Base-by-base conservation (phyloP, 148 eudicot species). In the Fagopyrum homotropicum region DNA sequence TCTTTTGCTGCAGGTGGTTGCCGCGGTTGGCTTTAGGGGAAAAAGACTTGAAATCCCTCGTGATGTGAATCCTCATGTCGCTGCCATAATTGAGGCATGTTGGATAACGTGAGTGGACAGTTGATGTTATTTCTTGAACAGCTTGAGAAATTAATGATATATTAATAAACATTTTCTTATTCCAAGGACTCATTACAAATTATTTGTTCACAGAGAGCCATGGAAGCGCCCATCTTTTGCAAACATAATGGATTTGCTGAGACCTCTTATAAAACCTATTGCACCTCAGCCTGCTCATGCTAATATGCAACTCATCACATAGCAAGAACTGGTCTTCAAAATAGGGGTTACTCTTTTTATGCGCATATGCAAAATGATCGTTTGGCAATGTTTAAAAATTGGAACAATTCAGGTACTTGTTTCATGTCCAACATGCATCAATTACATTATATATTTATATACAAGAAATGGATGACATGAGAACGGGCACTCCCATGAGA, bases 11-110 rank as follows among this genome's bases (percentile, higher is more conserved):
- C 63, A 94, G 98, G 98, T 94, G 81, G 96, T 94, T 69, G 98
- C 98, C 64, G 97, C 98, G 15, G 98, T 94, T 56, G 98, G 93
- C 59, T 94, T 94, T 76, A 92, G 87, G 84, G 78, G 88, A 56
- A 90, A 85, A 82, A 86, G 96, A 87, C 96, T 92, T 50, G 98
- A 91, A 76, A 90, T 94, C 83, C 96, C 98, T 4, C 87, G 82
- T 45, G 85, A 86, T 73, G 79, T 92, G 66, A 92, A 91, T 80
- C 96, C 92, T 85, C 91, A 83, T 79, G 80, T 94, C 45, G 93
- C 98, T 30, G 73, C 91, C 75, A 54, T 94, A 46, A 90, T 94
- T 72, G 96, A 94, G 82, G 93, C 96, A 55, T 94, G 98, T 84
- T 94, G 97, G 96, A 88, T 89, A 66, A 84, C 85, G 97, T 94